Percentiles rank a stretch among this genome's conserved stretches.
Conservation (phyloP, 169 alveolate species). For the Neospora caninum region DNA sequence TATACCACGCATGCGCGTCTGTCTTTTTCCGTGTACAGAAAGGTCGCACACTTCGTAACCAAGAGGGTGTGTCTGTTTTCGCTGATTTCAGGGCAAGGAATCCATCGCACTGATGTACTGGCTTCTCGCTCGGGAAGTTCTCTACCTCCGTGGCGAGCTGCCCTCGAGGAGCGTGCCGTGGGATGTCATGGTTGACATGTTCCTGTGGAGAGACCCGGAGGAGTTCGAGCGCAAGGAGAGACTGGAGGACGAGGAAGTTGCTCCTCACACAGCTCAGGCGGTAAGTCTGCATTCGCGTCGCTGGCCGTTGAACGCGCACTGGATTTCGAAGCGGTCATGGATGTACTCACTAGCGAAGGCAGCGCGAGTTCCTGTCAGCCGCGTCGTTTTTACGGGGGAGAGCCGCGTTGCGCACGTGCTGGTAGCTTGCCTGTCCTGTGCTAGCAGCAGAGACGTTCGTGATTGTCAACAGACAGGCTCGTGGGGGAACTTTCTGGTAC, state of each 20-base stretch:
- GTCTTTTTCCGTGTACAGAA: no score
- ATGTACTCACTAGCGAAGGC: no score
- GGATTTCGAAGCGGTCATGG: no score
- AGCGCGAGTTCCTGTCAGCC: no score
- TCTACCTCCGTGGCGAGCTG: constrained; percentile 93
- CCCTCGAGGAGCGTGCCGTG: constrained; percentile 73
- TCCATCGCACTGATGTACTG: constrained; percentile 98
- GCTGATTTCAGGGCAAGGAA: constrained; percentile 84
- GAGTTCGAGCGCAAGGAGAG: constrained; percentile 71
- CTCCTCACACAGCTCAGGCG: constrained; percentile 57
- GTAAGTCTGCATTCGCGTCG: constrained; percentile 1
- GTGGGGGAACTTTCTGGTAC: background rate
- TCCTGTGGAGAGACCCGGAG: constrained; percentile 78
- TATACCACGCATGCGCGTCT: no score
- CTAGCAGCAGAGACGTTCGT: background rate
- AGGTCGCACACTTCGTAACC: no score
- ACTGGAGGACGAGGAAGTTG: constrained; percentile 58
- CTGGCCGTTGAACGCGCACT: no score
- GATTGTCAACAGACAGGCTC: background rate
- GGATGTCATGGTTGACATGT: constrained; percentile 80
- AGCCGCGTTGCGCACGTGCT: no score
- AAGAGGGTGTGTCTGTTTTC: background rate
- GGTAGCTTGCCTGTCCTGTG: no score
- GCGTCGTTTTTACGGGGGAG: no score
- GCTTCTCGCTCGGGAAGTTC: constrained; percentile 98